Evolutionary conservation across 1,284 basidiomycete species (phyloP), one percentile per base, ranked within the genome.

Genomic region (Blastosporella zonata): DNA sequence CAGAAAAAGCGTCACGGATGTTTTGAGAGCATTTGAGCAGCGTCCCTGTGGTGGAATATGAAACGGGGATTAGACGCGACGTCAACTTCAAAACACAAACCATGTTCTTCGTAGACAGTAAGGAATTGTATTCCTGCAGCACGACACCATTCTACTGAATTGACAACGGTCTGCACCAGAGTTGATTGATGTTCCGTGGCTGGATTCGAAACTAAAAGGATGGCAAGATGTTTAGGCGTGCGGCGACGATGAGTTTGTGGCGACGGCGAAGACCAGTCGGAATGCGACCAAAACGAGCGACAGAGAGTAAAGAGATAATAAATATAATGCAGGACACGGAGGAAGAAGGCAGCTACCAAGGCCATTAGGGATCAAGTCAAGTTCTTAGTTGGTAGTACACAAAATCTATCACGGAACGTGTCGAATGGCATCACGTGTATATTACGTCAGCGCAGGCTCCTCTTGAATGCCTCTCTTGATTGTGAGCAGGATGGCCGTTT

Each of bases 401-500:
- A 37, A 37, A 37, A 21, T 37, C 36, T 22, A 37, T 22, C n/a
- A n/a, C n/a, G n/a, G 18, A 38, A 58, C 53, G 50, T 56, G 50
- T 28, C 40, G 20, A 25, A n/a, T n/a, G n/a, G 40, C n/a, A 43
- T 54, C 39, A 33, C 37, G 33, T 44, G 44, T 25, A 23, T 6
- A 47, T 64, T 67, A 81, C 53, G 69, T 72, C 44, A 84, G 68
- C 27, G 58, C 65, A 6, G 70, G 70, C 55, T 84, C 78, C 2
- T 70, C 71, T 36, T 87, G 78, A 51, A 97, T 82, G 22, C 76
- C 72, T 64, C 79, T 81, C 79, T 97, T 97, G 67, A 97, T 85
- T 70, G 88, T 88, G 60, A 97, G 72, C 58, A 98, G 66, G 44
- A 97, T 86, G 28, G 69, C 75, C 31, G 93, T 97, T 79, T 97